Base-by-base conservation (phyloP, 2,329 filamentous ascomycete species). In the Mycosphaerella arachidis region DNA sequence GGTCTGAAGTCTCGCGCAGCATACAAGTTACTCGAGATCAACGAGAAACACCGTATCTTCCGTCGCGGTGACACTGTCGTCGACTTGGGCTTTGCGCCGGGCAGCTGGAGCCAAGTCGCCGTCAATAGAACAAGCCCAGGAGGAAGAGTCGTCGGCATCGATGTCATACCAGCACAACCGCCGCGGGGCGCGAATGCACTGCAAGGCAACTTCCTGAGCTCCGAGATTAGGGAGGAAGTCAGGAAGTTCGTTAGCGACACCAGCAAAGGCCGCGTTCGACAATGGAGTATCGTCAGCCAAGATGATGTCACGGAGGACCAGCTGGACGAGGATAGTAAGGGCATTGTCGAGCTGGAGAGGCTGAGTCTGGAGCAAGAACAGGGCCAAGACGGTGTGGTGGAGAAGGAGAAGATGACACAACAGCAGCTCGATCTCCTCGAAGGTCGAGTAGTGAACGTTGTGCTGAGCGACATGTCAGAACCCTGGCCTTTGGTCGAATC, bases 391-490 rank as follows among this genome's bases (percentile, higher is more conserved):
- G 43, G 58, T 35, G 37, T 40, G 37, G 43, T 16, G 40, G 52
- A 56, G 29, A 61, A 53, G 52, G 58, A 59, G 52, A 55, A 59
- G 46, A 62, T 61, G 58, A 63, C 54, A 27, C 65, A 70, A 55
- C 67, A 70, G 35, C 61, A 71, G 43, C 56, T 63, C 27, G 55
- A 64, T 37, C 66, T 67, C 56, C 68, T 58, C 10, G 67, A 67
- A 43, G 82, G 82, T 63, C 82, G 83, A 71, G 84, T 84, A 71
- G 92, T 97, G 66, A 91, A 97, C 78, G 85, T 99, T 72, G 91
- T 99, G 73, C 81, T 99, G 73, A 96, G 91, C 86, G 94, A 99
- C 84, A 99, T 99, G 94, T 99, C 87, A 85, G 93, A 83, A 83
- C 92, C 94, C 88, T 97, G 92, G 92, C 82, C 86, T 70, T 89